Evolutionary conservation across 2,329 filamentous ascomycete genomes (phyloP).

Genomic region (Hypoxylon sp.): DNA sequence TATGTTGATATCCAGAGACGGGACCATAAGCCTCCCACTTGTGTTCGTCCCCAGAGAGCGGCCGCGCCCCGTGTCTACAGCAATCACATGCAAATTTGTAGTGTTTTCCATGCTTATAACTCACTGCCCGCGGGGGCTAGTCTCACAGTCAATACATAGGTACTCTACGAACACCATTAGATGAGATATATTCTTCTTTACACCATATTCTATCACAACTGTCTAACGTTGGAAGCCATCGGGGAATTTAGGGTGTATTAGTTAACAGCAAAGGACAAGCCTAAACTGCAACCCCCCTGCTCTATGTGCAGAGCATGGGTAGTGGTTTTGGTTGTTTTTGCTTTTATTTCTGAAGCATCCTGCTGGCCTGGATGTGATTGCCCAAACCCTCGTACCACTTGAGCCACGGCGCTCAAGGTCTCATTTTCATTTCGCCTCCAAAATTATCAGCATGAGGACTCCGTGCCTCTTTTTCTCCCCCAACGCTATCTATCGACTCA

Average conservation of each 20-base stretch:
- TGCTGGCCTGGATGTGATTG: constrained; percentile 13
- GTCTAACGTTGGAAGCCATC: constrained; percentile 2
- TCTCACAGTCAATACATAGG: background rate
- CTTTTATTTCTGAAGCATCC: constrained; percentile 7
- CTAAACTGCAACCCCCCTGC: constrained; percentile 27
- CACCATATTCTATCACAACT: background rate
- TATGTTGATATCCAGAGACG: constrained; percentile 13
- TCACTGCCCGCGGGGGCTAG: background rate
- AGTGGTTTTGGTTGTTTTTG: constrained; percentile 23
- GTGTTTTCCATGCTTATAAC: constrained; percentile 22
- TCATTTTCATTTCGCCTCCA: constrained; percentile 27
- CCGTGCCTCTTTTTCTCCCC: background rate
- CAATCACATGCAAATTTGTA: constrained; percentile 33
- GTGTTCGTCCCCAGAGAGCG: constrained; percentile 6
- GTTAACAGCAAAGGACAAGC: constrained; percentile 17
- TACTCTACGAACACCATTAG: constrained; percentile 1
- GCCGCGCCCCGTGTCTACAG: background rate
- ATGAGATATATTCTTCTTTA: no score
- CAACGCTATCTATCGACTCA: background rate
- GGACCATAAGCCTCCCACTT: constrained; percentile 2
- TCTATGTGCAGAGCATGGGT: constrained; percentile 12
- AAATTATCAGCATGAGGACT: constrained; percentile 11
- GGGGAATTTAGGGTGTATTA: constrained; percentile 1
- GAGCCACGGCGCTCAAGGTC: constrained; percentile 25
- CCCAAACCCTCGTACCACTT: background rate